These are phyloP conservation scores for Populus ilicifolia DNA, from an alignment of 345 rosid species.

Conservation along the genomic window DNA sequence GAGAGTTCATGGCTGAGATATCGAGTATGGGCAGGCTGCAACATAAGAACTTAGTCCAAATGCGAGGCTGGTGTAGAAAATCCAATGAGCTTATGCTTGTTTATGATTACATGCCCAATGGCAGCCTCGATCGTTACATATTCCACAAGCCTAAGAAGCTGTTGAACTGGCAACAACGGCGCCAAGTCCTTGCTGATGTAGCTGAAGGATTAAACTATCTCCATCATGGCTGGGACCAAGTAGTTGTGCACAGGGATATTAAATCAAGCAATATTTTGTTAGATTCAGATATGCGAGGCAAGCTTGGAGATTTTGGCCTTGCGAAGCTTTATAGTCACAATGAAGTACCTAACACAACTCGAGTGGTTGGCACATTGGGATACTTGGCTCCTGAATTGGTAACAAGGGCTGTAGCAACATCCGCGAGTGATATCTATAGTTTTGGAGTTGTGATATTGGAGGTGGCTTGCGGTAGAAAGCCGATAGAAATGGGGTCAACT, in stretches of 20 bases:
- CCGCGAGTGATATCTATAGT: conserved; percentile 75
- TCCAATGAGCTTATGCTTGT: conserved; percentile 71
- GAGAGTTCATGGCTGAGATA: conserved; percentile 94
- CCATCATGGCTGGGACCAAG: conserved; percentile 90
- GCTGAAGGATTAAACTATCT: conserved; percentile 80
- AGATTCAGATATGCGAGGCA: conserved; percentile 76
- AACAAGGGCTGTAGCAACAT: conserved; percentile 46
- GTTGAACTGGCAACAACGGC: conserved; percentile 56
- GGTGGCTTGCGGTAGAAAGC: conserved; percentile 73
- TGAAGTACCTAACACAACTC: conserved; percentile 68
- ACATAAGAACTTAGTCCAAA: conserved; percentile 72
- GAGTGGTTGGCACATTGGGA: conserved; percentile 86
- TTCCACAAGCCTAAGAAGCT: conserved; percentile 51
- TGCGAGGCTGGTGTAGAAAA: conserved; percentile 90
- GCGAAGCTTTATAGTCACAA: conserved; percentile 77
- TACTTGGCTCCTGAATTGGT: conserved; percentile 83
- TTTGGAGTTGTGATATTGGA: conserved; percentile 86
- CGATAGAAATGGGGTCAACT: conserved; percentile 42
- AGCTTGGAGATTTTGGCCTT: conserved; percentile 80
- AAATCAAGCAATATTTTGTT: conserved; percentile 76
- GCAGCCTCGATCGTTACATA: conserved; percentile 69
- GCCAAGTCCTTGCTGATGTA: conserved; percentile 61
- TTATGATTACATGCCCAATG: conserved; percentile 87
- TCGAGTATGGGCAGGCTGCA: conserved; percentile 86
- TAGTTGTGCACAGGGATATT: conserved; percentile 78